Conservation (phyloP, 73 alveolate genomes). For the Paramecium pentaurelia region DNA sequence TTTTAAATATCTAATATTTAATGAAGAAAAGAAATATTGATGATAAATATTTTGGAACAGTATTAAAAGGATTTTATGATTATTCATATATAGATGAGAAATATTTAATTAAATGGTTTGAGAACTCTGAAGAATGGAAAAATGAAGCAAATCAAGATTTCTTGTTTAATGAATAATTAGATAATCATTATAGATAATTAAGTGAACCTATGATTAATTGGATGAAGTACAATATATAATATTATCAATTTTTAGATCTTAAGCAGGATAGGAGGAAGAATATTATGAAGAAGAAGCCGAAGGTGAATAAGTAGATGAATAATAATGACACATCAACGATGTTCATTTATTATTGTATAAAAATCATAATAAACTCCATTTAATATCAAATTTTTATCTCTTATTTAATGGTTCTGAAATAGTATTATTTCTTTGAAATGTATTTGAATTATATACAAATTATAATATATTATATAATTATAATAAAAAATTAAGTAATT, state of each 20-base stretch:
- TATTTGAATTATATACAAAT: not conserved
- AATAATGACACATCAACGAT: not conserved
- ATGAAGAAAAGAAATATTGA: slow-evolving; percentile 24
- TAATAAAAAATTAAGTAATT: not conserved
- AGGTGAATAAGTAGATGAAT: slow-evolving; percentile 4
- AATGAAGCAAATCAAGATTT: not conserved
- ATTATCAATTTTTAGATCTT: not conserved
- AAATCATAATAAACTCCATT: not conserved
- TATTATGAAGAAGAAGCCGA: slow-evolving; percentile 25
- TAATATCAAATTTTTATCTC: not conserved
- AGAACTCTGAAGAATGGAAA: not conserved
- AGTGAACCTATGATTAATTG: slow-evolving; percentile 50
- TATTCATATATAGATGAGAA: slow-evolving; percentile 19
- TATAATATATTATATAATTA: not conserved
- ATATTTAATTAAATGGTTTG: slow-evolving; percentile 31
- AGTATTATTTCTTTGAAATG: not conserved
- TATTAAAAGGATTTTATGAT: slow-evolving; percentile 28
- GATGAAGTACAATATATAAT: not conserved
- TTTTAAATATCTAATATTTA: slow-evolving; percentile 43
- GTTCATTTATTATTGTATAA: not conserved
- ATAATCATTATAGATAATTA: slow-evolving; percentile 25
- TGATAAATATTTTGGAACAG: slow-evolving; percentile 41
- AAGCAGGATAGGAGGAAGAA: slow-evolving; percentile 18
- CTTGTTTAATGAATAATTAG: slow-evolving; percentile 40
- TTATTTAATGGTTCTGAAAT: not conserved